Evolutionary conservation across 176 grass and related monocot genomes (phyloP), one percentile per base, ranked within the genome.

Genomic region (Carex littledalei): DNA sequence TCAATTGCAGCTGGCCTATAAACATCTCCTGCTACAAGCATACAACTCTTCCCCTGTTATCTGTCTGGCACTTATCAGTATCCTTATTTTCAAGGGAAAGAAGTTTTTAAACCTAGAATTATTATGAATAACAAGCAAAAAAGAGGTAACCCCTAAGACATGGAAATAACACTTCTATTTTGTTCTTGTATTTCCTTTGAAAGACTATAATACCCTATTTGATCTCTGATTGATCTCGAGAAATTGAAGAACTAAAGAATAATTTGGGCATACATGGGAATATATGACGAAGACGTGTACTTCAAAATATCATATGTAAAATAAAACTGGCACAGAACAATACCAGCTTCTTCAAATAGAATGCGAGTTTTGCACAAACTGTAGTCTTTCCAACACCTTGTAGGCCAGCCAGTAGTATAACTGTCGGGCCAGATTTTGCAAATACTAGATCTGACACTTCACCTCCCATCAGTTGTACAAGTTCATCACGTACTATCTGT

Each of bases 351-450:
- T 98, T 94, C 41, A 98, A 84, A 91, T 95, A 98, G 32, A 88
- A 91, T 10, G 96, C 91, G 52, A 98, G 96, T 87, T 98, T 98
- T 20, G 91, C 89, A 77, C 93, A 98, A 64, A 98, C 87, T 6
- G 96, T 98, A 67, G 96, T 98, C 84, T 98, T 98, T 78, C 96
- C 96, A 85, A 98, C 96, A 88, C 96, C 96, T 79, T 98, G 96
- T 18, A 98, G 61, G 37, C 93, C 96, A 53, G 96, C 93, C 77
- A 98, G 21, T 84, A 98, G 75, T 68, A 98, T 93, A 18, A 98
- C 88, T 13, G 96, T 98, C 6, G 91, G 89, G 18, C 90, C 93
- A 84, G 90, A 63, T 75, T 94, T 90, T 80, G 91, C 80, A 87
- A 94, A 98, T 63, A 89, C 87, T 64, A 98, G 53, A 84, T 98